Percentiles rank a stretch among this genome's conserved stretches.
Conservation (phyloP, 2,329 filamentous ascomycete genomes). For the Aspergillus neoniger region DNA sequence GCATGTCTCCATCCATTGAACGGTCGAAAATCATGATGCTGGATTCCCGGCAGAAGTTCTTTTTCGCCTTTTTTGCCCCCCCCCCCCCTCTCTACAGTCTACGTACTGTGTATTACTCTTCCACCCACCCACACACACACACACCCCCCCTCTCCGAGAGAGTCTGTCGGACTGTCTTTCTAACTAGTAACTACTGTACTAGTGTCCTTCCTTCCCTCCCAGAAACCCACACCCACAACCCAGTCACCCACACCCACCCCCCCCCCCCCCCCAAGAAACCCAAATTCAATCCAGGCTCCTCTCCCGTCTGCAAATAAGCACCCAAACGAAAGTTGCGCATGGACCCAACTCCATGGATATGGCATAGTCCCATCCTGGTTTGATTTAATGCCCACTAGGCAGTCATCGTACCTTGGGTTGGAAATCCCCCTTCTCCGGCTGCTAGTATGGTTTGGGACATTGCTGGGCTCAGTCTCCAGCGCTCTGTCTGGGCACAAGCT, state of each 20-base stretch:
- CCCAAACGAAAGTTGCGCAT: background rate
- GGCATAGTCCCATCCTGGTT: background rate
- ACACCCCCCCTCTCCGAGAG: too few species aligned
- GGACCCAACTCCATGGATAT: background rate
- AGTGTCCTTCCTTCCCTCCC: background rate
- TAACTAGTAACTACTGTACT: too few species aligned
- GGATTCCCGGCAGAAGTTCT: background rate
- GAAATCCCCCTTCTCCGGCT: background rate
- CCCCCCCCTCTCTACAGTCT: background rate
- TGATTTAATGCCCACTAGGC: background rate
- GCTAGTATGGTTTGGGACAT: slow-evolving; percentile 8
- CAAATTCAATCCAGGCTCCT: background rate
- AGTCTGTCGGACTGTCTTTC: background rate
- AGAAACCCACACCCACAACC: background rate
- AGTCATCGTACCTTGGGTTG: slow-evolving; percentile 1
- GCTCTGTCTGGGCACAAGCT: background rate
- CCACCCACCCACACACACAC: too few species aligned
- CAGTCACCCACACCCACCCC: background rate
- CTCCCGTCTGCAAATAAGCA: background rate
- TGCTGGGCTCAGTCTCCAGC: slow-evolving; percentile 1
- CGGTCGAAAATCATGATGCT: slow-evolving; percentile 11
- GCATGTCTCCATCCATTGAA: slow-evolving; percentile 8
- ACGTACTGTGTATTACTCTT: too few species aligned
- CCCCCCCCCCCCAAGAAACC: background rate
- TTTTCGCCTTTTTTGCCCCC: background rate